These are phyloP conservation scores for Fusarium annulatum DNA, from an alignment of 2,329 filamentous ascomycete species.

Conservation along the genomic window DNA sequence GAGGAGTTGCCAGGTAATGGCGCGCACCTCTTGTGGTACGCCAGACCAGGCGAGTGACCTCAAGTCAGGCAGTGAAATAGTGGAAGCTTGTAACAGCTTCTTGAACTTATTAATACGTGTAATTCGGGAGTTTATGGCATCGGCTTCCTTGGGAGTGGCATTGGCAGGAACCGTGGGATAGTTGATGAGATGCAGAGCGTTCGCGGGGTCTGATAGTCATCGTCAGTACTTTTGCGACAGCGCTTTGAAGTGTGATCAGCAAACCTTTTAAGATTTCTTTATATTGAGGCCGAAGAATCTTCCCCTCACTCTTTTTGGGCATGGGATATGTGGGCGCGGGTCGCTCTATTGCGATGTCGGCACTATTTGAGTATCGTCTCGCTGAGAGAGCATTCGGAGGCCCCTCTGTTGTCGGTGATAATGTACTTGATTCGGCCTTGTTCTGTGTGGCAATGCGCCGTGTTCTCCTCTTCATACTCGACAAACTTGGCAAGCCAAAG, in stretches of 20 bases:
- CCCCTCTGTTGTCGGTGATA: conserved; percentile 52
- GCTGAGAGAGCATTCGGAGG: conserved; percentile 53
- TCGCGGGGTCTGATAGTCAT: conserved; percentile 75
- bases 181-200: conserved; percentile 92
- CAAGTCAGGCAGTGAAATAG: conserved; percentile 85
- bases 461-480: conserved; percentile 85
- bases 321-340: conserved; percentile 85
- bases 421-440: conserved; percentile 45
- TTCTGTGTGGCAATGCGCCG: conserved; percentile 61
- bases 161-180: conserved; percentile 80
- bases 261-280: conserved; percentile 88
- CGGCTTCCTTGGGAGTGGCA: conserved; percentile 83
- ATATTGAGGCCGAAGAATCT: conserved; percentile 96
- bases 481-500: conserved; percentile 92
- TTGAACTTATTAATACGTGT: conserved; percentile 99
- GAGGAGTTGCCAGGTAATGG: conserved; percentile 98
- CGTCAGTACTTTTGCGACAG: conserved; percentile 26
- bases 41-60: conserved; percentile 93
- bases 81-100: conserved; percentile 89
- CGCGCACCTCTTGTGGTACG: conserved; percentile 91
- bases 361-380: conserved; percentile 83
- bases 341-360: conserved; percentile 92
- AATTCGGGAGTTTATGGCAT: conserved; percentile 87
- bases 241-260: neutral
- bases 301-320: conserved; percentile 89